phyloP scores from a whole-genome alignment of 148 eudicot genomes.

The Camellia sinensis region DNA sequence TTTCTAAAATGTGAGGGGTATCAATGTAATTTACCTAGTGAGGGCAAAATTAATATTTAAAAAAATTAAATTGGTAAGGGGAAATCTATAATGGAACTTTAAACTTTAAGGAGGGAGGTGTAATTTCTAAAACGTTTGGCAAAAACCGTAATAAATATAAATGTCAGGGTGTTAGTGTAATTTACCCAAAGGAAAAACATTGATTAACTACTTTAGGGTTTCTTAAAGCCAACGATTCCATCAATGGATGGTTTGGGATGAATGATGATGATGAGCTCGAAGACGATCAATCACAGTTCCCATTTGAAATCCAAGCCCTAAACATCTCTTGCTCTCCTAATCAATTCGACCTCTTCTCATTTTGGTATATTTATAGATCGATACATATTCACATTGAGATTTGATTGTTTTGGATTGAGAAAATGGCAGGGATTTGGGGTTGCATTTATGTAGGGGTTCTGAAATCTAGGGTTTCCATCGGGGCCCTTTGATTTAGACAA shows the following conservation, averaged over 20 bases:
- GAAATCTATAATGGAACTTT: no score
- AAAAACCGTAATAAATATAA: no score
- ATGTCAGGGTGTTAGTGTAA: no score
- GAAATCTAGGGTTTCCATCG: slow-evolving; percentile 7
- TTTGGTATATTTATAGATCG: neutral
- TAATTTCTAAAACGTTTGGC: no score
- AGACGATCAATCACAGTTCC: neutral
- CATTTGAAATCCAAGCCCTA: slow-evolving; percentile 5
- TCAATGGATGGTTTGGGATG: neutral
- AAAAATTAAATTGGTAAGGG: no score
- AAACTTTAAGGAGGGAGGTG: no score
- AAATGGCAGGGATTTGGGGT: neutral
- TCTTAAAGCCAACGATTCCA: neutral
- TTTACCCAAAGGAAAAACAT: no score
- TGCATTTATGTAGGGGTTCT: neutral
- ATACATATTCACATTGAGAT: slow-evolving; percentile 1
- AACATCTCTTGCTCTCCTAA: neutral
- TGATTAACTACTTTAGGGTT: no score
- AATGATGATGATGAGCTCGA: neutral
- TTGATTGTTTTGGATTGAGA: neutral
- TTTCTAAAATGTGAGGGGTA: no score
- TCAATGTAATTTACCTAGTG: no score
- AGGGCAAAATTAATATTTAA: no score
- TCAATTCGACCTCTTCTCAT: neutral
- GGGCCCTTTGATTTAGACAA: neutral